These are phyloP conservation scores for Cyanophora paradoxa DNA, from an alignment of 78 protist genomes.

Conservation along the genomic window DNA sequence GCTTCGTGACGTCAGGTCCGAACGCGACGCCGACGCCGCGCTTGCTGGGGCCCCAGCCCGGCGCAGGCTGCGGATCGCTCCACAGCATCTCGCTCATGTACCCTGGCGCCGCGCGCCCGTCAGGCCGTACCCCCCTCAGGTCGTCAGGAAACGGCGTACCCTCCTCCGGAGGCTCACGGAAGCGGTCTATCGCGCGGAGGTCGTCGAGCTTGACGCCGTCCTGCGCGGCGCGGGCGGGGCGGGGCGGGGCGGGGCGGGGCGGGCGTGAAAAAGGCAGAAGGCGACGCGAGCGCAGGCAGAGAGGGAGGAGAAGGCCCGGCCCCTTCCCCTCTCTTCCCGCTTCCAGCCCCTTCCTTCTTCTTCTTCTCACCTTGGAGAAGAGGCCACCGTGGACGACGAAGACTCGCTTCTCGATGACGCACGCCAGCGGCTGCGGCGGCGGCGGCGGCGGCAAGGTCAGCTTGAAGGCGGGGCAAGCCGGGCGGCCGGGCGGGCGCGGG, in stretches of 20 bases:
- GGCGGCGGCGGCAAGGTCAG: too few species aligned
- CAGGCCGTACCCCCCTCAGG: not conserved
- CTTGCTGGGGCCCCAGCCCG: conserved; percentile 71
- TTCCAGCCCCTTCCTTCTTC: too few species aligned
- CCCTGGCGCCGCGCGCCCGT: conserved; percentile 28
- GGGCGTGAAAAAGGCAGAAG: too few species aligned
- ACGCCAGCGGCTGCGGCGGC: too few species aligned
- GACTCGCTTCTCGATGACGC: not conserved
- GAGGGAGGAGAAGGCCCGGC: too few species aligned
- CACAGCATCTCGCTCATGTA: conserved; percentile 83
- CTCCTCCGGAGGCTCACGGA: conserved; percentile 63
- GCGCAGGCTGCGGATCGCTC: conserved; percentile 78
- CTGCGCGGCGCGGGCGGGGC: too few species aligned
- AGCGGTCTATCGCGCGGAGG: conserved; percentile 53
- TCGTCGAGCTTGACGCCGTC: conserved; percentile 84
- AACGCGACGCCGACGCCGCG: conserved; percentile 87
- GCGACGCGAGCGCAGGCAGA: too few species aligned
- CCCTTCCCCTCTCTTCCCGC: too few species aligned
- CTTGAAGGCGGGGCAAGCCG: too few species aligned
- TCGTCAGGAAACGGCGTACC: conserved; percentile 12
- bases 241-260: too few species aligned
- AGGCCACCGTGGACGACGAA: conserved; percentile 88
- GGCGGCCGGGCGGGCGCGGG: too few species aligned
- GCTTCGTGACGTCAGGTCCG: conserved; percentile 80
- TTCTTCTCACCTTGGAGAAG: too few species aligned